These are phyloP conservation scores for Tuber brumale DNA, from an alignment of 495 filamentous ascomycete species.

Conservation along the genomic window DNA sequence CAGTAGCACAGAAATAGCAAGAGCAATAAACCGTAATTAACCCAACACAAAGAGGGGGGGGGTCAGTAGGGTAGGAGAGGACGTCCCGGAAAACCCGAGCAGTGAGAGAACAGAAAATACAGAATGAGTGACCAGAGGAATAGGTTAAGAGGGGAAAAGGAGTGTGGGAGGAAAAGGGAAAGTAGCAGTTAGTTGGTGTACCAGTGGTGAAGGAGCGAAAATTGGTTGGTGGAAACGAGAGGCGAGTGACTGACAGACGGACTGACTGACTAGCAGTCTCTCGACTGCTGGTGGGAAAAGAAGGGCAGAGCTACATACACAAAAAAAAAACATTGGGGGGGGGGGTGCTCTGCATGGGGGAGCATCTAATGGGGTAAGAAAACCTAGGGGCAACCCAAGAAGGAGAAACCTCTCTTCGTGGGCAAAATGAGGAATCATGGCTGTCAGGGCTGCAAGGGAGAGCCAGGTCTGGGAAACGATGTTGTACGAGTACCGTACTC, in stretches of 20 bases:
- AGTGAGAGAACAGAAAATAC: not conserved
- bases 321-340: constrained; percentile 2
- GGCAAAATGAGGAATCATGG: not conserved
- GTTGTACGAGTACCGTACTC: constrained; percentile 6
- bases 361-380: not conserved
- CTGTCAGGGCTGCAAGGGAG: not conserved
- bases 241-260: constrained; percentile 24
- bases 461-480: not conserved
- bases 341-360: constrained; percentile 23
- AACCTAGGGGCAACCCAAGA: not conserved
- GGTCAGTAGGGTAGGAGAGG: not conserved
- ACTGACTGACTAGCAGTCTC: constrained; percentile 1
- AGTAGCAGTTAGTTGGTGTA: not conserved
- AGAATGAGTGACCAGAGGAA: not conserved
- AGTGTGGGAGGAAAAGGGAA: constrained; percentile 1
- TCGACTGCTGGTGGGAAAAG: not conserved
- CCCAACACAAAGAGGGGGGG: not conserved
- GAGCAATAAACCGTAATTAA: constrained; percentile 13
- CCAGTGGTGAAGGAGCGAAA: constrained; percentile 23
- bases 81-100: not conserved
- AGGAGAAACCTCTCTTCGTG: not conserved
- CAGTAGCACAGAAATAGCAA: constrained; percentile 11
- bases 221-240: constrained; percentile 34
- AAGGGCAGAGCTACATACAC: not conserved
- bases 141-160: not conserved